Percentiles rank a stretch among this genome's conserved stretches.
These are phyloP conservation scores for Epithele typhae DNA, from an alignment of 768 basidiomycete species.

Conservation along the genomic window DNA sequence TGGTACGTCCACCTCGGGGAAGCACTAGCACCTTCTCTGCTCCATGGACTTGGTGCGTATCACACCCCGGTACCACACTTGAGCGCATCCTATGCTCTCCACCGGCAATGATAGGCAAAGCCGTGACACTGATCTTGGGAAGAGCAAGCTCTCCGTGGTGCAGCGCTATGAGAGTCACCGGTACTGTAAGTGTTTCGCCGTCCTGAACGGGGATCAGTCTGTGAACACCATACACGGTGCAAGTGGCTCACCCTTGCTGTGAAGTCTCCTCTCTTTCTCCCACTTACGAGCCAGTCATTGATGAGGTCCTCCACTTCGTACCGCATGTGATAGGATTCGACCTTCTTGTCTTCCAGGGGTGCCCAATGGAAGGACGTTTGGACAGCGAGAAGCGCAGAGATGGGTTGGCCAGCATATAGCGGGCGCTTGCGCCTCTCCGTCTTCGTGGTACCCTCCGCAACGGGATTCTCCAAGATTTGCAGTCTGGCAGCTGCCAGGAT, in stretches of 20 bases:
- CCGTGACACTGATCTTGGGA: conserved; percentile 65
- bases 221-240: not conserved
- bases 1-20: conserved; percentile 78
- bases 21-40: conserved; percentile 78
- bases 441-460: conserved; percentile 28
- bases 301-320: conserved; percentile 82
- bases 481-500: conserved; percentile 62
- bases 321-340: conserved; percentile 49
- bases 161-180: conserved; percentile 80
- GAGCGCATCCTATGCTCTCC: conserved; percentile 55
- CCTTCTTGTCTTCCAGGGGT: conserved; percentile 35
- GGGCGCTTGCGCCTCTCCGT: conserved; percentile 21
- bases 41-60: conserved; percentile 82
- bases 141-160: conserved; percentile 78
- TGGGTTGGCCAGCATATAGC: conserved; percentile 84
- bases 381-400: conserved; percentile 64
- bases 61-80: conserved; percentile 56
- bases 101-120: conserved; percentile 50
- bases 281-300: conserved; percentile 87
- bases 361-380: conserved; percentile 80
- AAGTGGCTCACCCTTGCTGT: conserved; percentile 53
- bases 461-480: conserved; percentile 42
- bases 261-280: conserved; percentile 83
- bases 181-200: conserved; percentile 50
- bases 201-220: conserved; percentile 41